Conservation (phyloP, 805 yeast species). For the Metschnikowia bowlesiae region DNA sequence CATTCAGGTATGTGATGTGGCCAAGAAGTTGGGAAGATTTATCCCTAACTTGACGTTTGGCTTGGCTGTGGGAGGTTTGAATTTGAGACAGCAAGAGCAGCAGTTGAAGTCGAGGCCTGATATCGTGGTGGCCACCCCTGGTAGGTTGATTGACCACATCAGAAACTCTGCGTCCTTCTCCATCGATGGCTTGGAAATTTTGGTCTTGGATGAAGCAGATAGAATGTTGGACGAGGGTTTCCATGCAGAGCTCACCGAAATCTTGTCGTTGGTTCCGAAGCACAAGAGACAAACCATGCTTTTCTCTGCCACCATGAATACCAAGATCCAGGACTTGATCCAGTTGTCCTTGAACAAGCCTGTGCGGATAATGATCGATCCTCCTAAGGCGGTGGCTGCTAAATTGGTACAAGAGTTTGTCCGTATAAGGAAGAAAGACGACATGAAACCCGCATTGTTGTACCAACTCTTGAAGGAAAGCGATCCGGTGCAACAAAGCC, state of each 20-base stretch:
- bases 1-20: conserved; percentile 93
- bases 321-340: conserved; percentile 80
- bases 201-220: conserved; percentile 97
- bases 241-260: conserved; percentile 90
- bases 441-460: conserved; percentile 76
- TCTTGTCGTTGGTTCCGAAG: conserved; percentile 75
- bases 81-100: conserved; percentile 92
- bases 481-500: conserved; percentile 56
- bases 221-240: conserved; percentile 99
- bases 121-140: conserved; percentile 96
- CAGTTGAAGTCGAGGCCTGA: conserved; percentile 91
- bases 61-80: conserved; percentile 96
- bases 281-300: conserved; percentile 87
- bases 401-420: conserved; percentile 91
- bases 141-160: conserved; percentile 95
- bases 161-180: conserved; percentile 91
- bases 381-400: conserved; percentile 92
- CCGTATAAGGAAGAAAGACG: conserved; percentile 86
- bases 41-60: conserved; percentile 80
- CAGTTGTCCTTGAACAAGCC: conserved; percentile 87
- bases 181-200: conserved; percentile 85
- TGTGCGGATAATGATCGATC: conserved; percentile 91
- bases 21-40: conserved; percentile 74
- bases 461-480: conserved; percentile 65
- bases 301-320: conserved; percentile 98